A percentile compares a stretch with the other conserved stretches of the same genome.
Evolutionary conservation across 164 flowering plant species (phyloP).

Genomic region (Cinnamomum chago): DNA sequence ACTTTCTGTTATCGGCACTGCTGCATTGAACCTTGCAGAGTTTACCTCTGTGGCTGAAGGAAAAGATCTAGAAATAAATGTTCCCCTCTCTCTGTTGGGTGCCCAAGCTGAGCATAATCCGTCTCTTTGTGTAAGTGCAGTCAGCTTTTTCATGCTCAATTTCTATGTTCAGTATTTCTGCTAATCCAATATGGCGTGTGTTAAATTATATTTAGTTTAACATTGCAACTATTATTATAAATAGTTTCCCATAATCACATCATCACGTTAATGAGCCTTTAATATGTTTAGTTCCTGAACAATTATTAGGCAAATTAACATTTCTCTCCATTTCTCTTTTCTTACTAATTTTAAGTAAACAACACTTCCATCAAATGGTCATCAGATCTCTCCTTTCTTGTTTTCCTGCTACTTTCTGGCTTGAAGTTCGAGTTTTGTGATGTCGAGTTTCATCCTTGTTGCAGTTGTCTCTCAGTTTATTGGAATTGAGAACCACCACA

Average conservation of each 20-base stretch:
- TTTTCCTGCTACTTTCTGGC: neutral
- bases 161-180: neutral
- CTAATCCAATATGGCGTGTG: neutral
- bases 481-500: constrained; percentile 60
- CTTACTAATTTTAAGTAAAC: neutral
- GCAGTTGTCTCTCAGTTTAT: constrained; percentile 56
- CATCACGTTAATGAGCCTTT: too few species aligned
- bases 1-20: constrained; percentile 53
- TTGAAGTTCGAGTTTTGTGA: constrained; percentile 11
- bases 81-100: constrained; percentile 49
- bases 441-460: neutral
- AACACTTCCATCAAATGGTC: neutral
- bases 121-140: constrained; percentile 55
- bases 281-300: neutral
- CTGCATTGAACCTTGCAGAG: constrained; percentile 79
- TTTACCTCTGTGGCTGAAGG: constrained; percentile 52
- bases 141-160: neutral
- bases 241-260: too few species aligned
- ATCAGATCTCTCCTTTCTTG: neutral
- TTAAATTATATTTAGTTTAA: neutral
- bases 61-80: constrained; percentile 48
- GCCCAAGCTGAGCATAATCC: constrained; percentile 43
- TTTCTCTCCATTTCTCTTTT: too few species aligned
- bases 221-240: too few species aligned
- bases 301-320: neutral